Percentiles rank a stretch among this genome's conserved stretches.
phyloP scores from a whole-genome alignment of 768 basidiomycete genomes.

The Pleurotus sapidus region DNA sequence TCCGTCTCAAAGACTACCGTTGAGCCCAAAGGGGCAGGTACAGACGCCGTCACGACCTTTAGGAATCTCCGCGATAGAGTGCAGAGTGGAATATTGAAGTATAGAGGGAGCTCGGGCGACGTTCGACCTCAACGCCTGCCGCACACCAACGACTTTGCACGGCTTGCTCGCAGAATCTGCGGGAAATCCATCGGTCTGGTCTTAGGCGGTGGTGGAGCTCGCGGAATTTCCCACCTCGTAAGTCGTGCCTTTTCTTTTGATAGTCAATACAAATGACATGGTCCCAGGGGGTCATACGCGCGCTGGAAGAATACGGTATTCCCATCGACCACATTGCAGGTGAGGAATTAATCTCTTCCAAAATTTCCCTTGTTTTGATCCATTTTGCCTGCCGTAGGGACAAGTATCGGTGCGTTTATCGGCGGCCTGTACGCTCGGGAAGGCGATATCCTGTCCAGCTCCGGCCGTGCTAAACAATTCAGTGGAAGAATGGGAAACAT shows the following conservation, averaged over 20 bases:
- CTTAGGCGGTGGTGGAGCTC: slow-evolving; percentile 95
- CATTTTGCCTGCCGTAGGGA: slow-evolving; percentile 39
- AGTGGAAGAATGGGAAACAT: slow-evolving; percentile 90
- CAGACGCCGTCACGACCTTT: slow-evolving; percentile 70
- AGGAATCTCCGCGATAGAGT: slow-evolving; percentile 93
- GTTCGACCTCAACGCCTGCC: slow-evolving; percentile 73
- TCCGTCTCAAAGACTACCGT: slow-evolving; percentile 57
- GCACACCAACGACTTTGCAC: slow-evolving; percentile 87
- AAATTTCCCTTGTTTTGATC: neutral
- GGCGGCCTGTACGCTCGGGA: slow-evolving; percentile 95
- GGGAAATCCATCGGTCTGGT: slow-evolving; percentile 93
- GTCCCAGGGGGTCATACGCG: slow-evolving; percentile 85
- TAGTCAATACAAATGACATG: slow-evolving; percentile 6
- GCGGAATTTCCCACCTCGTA: slow-evolving; percentile 54
- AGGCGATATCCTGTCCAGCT: slow-evolving; percentile 82
- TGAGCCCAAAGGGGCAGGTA: slow-evolving; percentile 74
- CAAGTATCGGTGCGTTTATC: slow-evolving; percentile 89
- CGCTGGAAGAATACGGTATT: slow-evolving; percentile 86
- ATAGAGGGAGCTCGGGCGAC: slow-evolving; percentile 64
- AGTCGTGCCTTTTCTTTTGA: slow-evolving; percentile 10
- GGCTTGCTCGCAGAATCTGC: slow-evolving; percentile 87
- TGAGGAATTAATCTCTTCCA: slow-evolving; percentile 16
- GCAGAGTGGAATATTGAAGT: slow-evolving; percentile 84
- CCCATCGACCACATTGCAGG: slow-evolving; percentile 95
- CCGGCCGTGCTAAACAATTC: slow-evolving; percentile 89